These are phyloP conservation scores for Arabidopsis lyrata DNA, from an alignment of 441 rosid genomes.

Conservation along the genomic window DNA sequence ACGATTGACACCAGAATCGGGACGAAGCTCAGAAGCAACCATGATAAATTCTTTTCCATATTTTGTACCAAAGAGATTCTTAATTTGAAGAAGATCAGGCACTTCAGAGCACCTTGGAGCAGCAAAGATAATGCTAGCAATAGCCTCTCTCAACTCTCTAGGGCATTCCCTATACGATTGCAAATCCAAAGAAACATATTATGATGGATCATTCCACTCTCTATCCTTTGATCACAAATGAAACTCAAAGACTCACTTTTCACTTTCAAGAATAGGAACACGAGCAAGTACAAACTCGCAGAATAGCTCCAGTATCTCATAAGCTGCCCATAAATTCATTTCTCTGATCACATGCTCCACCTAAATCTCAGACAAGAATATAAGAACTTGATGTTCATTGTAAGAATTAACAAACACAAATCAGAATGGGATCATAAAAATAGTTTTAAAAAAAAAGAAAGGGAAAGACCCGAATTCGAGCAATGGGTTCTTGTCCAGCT, in stretches of 20 bases:
- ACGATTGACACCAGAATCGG: constrained; percentile 92
- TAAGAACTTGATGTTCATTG: neutral
- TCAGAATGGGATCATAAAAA: constrained; percentile 14
- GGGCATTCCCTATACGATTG: constrained; percentile 80
- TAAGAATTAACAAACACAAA: constrained; percentile 15
- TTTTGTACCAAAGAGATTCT: constrained; percentile 73
- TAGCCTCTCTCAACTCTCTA: constrained; percentile 83
- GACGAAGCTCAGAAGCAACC: constrained; percentile 87
- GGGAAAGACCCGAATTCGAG: constrained; percentile 78
- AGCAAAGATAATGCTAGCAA: constrained; percentile 90
- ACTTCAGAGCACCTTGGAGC: constrained; percentile 96
- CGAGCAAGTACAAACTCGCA: constrained; percentile 92
- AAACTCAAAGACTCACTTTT: constrained; percentile 58
- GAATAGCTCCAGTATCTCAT: constrained; percentile 83
- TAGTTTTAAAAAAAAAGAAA: neutral
- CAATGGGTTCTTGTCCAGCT: constrained; percentile 93
- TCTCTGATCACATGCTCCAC: constrained; percentile 95
- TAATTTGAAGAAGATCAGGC: constrained; percentile 83
- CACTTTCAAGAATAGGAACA: constrained; percentile 77
- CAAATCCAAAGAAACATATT: constrained; percentile 8
- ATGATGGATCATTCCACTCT: neutral
- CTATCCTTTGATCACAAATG: neutral
- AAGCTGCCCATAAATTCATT: constrained; percentile 80
- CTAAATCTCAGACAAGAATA: constrained; percentile 46
- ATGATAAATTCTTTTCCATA: constrained; percentile 78